Evolutionary conservation across 495 filamentous ascomycete species (phyloP), one percentile per base, ranked within the genome.

Genomic region (Penicillium chermesinum): DNA sequence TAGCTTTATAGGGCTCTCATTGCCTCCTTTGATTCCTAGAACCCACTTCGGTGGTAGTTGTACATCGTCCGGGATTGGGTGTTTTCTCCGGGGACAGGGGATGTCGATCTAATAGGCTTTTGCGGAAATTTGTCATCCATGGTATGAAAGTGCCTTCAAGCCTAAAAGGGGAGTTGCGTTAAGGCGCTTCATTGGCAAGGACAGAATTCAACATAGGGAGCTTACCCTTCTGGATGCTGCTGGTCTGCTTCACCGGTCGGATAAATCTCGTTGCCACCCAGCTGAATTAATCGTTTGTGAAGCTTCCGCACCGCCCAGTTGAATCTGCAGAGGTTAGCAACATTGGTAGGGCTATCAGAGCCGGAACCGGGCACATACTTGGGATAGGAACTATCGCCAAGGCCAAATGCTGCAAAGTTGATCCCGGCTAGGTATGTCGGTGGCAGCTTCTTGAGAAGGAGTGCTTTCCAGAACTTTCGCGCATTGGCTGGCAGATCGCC

Each of bases 301-400:
- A 99, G 71, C 69, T 96, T 97, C 37, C 89, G 78, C 20, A 83
- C 82, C 16, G 91, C 90, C 83, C 86, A 95, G 69, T 97, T 97
- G 70, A 90, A 97, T 61, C 89, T 94, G 38, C 3, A 2, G 0
- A 39, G 15, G 38, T 67, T 36, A 66, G 50, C 42, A 43, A 41
- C n/a, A 52, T 14, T 2, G 48, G 9, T 36, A n/a, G 7, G 1
- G 10, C n/a, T 7, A 16, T 1, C 2, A n/a, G 7, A 14, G 16
- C 1, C 1, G n/a, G 14, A 34, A 6, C 12, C 13, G n/a, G 2
- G 14, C 33, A 48, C 68, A 48, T 75, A 91, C 86, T 91, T 89
- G 3, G 83, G 79, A 77, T 99, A 99, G 2, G 89, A 93, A 55
- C 85, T 95, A 67, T 99, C 91, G 1, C 93, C 93, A 13, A 96